Conservation (phyloP, 2,329 filamentous ascomycete genomes). For the Alternaria ethzedia region DNA sequence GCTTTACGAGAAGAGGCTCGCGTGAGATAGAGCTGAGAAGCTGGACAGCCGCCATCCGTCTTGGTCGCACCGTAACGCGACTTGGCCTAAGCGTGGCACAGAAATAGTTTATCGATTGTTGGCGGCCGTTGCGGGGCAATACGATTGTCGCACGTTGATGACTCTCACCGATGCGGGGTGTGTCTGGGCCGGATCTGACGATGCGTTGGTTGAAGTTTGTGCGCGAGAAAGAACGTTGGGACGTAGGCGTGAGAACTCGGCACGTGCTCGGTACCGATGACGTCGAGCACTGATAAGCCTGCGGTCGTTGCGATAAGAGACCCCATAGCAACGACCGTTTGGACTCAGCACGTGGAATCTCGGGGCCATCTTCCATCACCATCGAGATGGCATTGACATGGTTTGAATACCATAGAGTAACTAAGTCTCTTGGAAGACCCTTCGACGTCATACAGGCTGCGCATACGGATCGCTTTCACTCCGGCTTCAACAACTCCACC, state of each 20-base stretch:
- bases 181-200: background rate
- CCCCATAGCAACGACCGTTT: background rate
- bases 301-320: background rate
- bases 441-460: background rate
- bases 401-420: background rate
- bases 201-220: background rate
- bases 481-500: background rate
- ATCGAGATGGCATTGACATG: background rate
- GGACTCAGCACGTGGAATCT: background rate
- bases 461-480: background rate
- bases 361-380: background rate
- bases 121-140: background rate
- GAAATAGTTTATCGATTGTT: conserved; percentile 3
- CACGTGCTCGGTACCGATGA: background rate
- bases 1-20: background rate
- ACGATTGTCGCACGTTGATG: background rate
- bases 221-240: background rate
- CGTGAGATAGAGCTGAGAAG: background rate
- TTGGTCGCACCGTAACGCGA: background rate
- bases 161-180: background rate
- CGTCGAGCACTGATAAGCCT: background rate
- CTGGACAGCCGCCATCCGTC: background rate
- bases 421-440: background rate
- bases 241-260: background rate
- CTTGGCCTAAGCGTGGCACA: conserved; percentile 1